phyloP scores from a whole-genome alignment of 495 filamentous ascomycete species.

The Zalerion maritima region DNA sequence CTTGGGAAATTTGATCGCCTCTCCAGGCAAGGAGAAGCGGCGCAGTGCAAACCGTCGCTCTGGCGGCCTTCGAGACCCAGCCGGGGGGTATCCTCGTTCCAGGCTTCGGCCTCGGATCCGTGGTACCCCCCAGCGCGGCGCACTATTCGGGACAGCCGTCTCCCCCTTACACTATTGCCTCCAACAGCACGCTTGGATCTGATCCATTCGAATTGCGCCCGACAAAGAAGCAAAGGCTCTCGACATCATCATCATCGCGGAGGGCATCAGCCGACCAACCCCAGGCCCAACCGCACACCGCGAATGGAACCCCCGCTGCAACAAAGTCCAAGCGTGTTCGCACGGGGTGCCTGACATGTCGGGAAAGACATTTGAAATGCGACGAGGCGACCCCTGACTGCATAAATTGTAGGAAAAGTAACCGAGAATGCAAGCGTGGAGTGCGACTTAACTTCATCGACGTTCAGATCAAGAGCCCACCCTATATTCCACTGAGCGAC shows the following conservation, averaged over 20 bases:
- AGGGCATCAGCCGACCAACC: neutral
- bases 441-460: conserved; percentile 90
- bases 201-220: conserved; percentile 12
- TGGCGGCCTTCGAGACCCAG: conserved; percentile 19
- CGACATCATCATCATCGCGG: no score
- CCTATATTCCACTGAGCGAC: conserved; percentile 42
- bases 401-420: conserved; percentile 79
- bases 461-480: conserved; percentile 56
- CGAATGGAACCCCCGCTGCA: conserved; percentile 19
- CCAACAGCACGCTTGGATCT: conserved; percentile 14
- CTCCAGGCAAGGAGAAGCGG: no score
- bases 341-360: conserved; percentile 66
- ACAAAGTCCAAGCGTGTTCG: conserved; percentile 55
- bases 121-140: no score
- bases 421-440: conserved; percentile 70
- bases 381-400: conserved; percentile 75
- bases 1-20: no score
- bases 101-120: conserved; percentile 18
- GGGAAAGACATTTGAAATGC: conserved; percentile 51
- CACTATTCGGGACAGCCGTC: conserved; percentile 19
- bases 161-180: conserved; percentile 18
- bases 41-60: conserved; percentile 14
- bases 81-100: conserved; percentile 15
- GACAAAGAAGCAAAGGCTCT: conserved; percentile 13
- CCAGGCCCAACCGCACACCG: neutral